Evolutionary conservation across 2,329 filamentous ascomycete genomes (phyloP), one percentile per base, ranked within the genome.

Genomic region (Colletotrichum tropicale): DNA sequence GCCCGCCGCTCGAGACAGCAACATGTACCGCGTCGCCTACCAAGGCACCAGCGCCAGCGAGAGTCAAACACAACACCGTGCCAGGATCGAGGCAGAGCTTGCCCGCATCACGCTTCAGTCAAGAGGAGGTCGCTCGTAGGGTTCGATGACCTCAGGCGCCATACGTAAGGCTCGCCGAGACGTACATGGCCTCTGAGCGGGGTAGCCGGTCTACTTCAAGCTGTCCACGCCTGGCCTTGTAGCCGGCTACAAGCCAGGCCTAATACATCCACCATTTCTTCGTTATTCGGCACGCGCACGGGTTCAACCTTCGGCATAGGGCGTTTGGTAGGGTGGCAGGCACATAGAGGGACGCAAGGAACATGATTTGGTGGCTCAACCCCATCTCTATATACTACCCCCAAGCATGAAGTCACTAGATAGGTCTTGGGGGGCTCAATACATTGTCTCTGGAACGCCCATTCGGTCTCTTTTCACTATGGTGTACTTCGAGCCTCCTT

Each of bases 351-450:
- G 6, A 13, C 5, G 5, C n/a, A 52, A 10, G 3, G 10, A 21
- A 21, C 43, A 21, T 52, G n/a, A 21, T 48, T 48, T 0, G 6
- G 4, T 21, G 0, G 0, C 43, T 13, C n/a, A 48, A 21, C 3
- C 6, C 18, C 43, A 3, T 21, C 10, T 13, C 1, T 52, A 52
- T 5, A 21, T 52, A 21, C 0, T 5, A 13, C n/a, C 10, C 38
- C 8, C 6, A 1, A 6, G 0, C n/a, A 12, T n/a, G 0, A 4
- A 48, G n/a, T 13, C 0, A 21, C 43, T 4, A 21, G 0, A 8
- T 5, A 48, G 9, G 6, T 8, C n/a, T 21, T 13, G 1, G 1
- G 43, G 6, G 10, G 5, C n/a, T 13, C 6, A 21, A 52, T 13
- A 52, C 10, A 52, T 52, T 21, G 3, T 21, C 4, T 52, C 8